Conservation (phyloP, 1,284 basidiomycete species). For the Xerocomus minutiporus region DNA sequence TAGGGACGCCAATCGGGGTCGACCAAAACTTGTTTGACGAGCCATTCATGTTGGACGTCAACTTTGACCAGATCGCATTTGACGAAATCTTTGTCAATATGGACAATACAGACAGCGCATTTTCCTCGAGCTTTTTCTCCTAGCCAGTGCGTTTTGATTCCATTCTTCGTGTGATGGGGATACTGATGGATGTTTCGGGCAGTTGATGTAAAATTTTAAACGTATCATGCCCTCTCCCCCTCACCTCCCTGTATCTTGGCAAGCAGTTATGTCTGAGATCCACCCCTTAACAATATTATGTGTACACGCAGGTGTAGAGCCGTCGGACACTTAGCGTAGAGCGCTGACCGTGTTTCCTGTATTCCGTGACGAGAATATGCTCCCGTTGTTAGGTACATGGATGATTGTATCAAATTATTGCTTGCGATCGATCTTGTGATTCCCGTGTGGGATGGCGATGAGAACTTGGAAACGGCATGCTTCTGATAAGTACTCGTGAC, state of each 20-base stretch:
- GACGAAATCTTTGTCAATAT: conserved; percentile 24
- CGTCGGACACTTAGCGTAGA: conserved; percentile 11
- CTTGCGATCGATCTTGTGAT: background rate
- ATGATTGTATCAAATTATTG: background rate
- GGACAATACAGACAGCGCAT: conserved; percentile 9
- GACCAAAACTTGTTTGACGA: conserved; percentile 30
- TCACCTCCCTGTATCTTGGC: background rate
- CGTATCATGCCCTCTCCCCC: background rate
- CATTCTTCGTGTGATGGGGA: conserved; percentile 7
- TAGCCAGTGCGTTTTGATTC: conserved; percentile 18
- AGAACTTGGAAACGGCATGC: background rate
- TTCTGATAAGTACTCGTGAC: background rate
- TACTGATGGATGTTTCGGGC: background rate
- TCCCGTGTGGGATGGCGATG: background rate
- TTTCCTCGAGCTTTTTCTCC: conserved; percentile 13
- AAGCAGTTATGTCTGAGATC: background rate
- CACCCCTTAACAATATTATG: background rate
- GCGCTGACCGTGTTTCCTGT: conserved; percentile 3
- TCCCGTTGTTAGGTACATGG: conserved; percentile 7
- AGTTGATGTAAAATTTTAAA: conserved; percentile 25
- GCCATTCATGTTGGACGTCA: conserved; percentile 31
- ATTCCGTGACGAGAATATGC: conserved; percentile 4
- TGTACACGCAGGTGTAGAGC: conserved; percentile 2
- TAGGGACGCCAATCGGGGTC: background rate
- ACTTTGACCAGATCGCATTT: conserved; percentile 25